Evolutionary conservation across 176 grass and related monocot species (phyloP).

Genomic region (Chloris gayana): DNA sequence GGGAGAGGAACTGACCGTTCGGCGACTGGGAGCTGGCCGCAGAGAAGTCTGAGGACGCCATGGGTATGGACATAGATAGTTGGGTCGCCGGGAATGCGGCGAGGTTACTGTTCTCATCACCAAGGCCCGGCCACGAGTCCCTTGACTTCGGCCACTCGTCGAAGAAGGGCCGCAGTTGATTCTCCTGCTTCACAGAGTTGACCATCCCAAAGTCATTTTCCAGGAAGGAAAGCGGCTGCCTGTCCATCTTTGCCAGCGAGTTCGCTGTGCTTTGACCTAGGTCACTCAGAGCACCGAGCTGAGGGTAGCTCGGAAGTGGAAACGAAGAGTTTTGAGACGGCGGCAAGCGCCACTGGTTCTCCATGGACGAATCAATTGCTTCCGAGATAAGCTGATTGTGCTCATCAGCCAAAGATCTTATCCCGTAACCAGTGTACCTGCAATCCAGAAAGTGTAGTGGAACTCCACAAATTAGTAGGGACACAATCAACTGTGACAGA

Average conservation of each 20-base stretch:
- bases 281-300: conserved; percentile 32
- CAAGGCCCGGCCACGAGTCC: conserved; percentile 62
- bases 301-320: conserved; percentile 44
- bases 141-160: conserved; percentile 82
- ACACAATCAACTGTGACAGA: not conserved
- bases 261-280: conserved; percentile 33
- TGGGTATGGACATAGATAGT: conserved; percentile 75
- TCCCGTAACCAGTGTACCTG: conserved; percentile 56
- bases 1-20: conserved; percentile 26
- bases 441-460: not conserved
- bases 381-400: conserved; percentile 64
- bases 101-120: conserved; percentile 50
- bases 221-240: conserved; percentile 45
- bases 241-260: conserved; percentile 47
- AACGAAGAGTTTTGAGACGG: conserved; percentile 42
- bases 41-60: conserved; percentile 74
- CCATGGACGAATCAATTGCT: conserved; percentile 49
- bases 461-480: not conserved
- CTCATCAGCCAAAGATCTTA: conserved; percentile 53
- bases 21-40: conserved; percentile 68
- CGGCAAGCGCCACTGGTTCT: conserved; percentile 52
- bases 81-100: conserved; percentile 70
- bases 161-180: conserved; percentile 74
- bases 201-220: conserved; percentile 36
- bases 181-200: conserved; percentile 49